Conservation (phyloP, 108 stramenopile genomes). For the Cylindrotheca closterium region DNA sequence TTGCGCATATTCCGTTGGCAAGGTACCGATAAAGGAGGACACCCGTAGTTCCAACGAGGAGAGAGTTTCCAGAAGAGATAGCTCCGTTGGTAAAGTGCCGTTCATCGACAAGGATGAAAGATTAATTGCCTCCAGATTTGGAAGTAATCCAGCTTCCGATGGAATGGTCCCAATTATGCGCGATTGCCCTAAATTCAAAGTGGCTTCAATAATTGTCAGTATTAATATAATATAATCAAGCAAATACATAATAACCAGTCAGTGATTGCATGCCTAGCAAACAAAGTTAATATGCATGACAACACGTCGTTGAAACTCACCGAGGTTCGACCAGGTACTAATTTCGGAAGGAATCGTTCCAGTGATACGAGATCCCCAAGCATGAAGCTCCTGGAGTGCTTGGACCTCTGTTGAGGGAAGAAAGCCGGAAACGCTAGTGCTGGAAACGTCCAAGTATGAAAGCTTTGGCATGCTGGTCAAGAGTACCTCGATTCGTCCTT, state of each 20-base stretch:
- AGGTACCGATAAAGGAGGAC: not conserved
- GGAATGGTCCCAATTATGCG: slow-evolving; percentile 11
- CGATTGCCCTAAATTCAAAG: no score
- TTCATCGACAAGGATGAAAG: not conserved
- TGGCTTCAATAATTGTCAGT: no score
- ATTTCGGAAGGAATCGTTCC: slow-evolving; percentile 27
- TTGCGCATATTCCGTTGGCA: slow-evolving; percentile 16
- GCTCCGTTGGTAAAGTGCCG: slow-evolving; percentile 21
- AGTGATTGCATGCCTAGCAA: no score
- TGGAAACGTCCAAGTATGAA: slow-evolving; percentile 22
- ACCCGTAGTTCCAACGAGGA: slow-evolving; percentile 3
- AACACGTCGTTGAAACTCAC: slow-evolving; percentile 1
- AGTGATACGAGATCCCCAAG: not conserved
- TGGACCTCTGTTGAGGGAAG: slow-evolving; percentile 15
- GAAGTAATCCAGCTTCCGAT: slow-evolving; percentile 1
- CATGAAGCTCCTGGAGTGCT: slow-evolving; percentile 5
- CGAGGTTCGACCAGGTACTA: slow-evolving; percentile 16
- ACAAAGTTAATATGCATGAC: no score
- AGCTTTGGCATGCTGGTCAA: not conserved
- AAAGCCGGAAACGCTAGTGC: slow-evolving; percentile 11
- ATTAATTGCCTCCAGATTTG: not conserved
- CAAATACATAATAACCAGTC: no score
- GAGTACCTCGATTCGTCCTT: slow-evolving; percentile 14
- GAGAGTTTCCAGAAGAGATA: slow-evolving; percentile 11
- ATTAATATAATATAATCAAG: no score